Evolutionary conservation across 164 flowering plant species (phyloP), one percentile per base, ranked within the genome.

Genomic region (Dillenia suffruticosa): DNA sequence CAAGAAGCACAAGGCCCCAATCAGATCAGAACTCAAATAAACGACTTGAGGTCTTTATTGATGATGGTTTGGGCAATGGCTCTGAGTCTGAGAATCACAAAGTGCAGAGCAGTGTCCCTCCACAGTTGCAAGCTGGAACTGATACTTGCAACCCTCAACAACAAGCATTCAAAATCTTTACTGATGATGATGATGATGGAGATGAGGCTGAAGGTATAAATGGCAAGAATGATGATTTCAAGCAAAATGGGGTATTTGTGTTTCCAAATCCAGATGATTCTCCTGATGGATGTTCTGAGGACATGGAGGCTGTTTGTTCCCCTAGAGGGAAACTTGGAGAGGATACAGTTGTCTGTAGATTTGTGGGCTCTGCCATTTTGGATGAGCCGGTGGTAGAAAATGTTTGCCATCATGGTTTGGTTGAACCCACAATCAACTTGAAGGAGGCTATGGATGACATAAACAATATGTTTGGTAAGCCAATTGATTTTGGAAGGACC

Each of bases 391-490:
- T 70, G 64, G 87, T 90, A 44, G 99, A 95, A 77, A 92, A 94
- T 68, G 93, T 80, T 59, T 95, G 96, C 72, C 96, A 92, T 73
- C 97, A 95, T 76, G 99, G 96, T 12, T 79, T 94, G 59, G 96
- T 95, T 10, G 99, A 95, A 11, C 97, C 99, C 7, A 95, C 97
- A 2, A 61, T 92, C 56, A 95, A 92, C 80, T 61, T 92, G 79
- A 92, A 95, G 81, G 94, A 91, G 68, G 99, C 97, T 47, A 90
- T 92, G 97, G 82, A 80, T 56, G 91, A 83, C 58, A 87, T 84
- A 62, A 89, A 86, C 66, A 77, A 76, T 78, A 95, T 92, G 97
- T 92, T 92, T 72, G 97, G 97, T 55, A 79, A 88, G 73, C 97
- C 99, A 54, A 75, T 92, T 59, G 97, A 95, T 63, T 92, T 85